Conservation (phyloP, 2,329 filamentous ascomycete genomes). For the Botrytis deweyae region DNA sequence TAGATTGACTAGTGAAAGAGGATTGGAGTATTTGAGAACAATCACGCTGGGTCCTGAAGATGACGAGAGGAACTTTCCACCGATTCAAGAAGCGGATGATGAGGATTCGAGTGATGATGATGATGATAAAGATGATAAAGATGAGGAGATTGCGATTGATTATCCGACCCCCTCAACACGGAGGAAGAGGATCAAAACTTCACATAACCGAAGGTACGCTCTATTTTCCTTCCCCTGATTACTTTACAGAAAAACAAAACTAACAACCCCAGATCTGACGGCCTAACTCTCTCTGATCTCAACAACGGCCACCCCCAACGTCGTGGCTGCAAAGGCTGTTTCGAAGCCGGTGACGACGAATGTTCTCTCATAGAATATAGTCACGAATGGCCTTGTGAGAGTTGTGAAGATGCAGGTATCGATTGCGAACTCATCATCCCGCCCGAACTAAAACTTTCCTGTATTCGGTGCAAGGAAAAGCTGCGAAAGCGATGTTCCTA, state of each 20-base stretch:
- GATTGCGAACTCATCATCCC: conserved; percentile 30
- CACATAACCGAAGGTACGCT: conserved; percentile 14
- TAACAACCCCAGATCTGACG: conserved; percentile 30
- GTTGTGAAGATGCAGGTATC: conserved; percentile 29
- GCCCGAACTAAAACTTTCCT: conserved; percentile 29
- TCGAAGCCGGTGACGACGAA: conserved; percentile 29
- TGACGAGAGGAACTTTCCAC: not conserved
- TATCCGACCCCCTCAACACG: not conserved
- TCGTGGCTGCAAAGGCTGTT: conserved; percentile 36
- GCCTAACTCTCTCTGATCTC: conserved; percentile 28
- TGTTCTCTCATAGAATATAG: conserved; percentile 33
- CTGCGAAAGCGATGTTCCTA: conserved; percentile 28
- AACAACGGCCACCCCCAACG: conserved; percentile 31
- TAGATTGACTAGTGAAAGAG: not conserved
- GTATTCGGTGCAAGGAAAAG: conserved; percentile 31
- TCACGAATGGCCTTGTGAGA: conserved; percentile 32
- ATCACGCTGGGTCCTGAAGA: conserved; percentile 7
- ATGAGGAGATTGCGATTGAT: conserved; percentile 7
- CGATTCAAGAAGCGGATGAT: conserved; percentile 15
- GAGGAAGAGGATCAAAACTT: conserved; percentile 16
- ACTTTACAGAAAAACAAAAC: not conserved
- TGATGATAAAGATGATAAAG: not conserved
- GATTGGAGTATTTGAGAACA: not conserved
- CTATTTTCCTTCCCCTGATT: not conserved
- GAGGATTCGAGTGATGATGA: not conserved